Base-by-base conservation (phyloP, 1,284 basidiomycete species). In the Ustilago hordei region DNA sequence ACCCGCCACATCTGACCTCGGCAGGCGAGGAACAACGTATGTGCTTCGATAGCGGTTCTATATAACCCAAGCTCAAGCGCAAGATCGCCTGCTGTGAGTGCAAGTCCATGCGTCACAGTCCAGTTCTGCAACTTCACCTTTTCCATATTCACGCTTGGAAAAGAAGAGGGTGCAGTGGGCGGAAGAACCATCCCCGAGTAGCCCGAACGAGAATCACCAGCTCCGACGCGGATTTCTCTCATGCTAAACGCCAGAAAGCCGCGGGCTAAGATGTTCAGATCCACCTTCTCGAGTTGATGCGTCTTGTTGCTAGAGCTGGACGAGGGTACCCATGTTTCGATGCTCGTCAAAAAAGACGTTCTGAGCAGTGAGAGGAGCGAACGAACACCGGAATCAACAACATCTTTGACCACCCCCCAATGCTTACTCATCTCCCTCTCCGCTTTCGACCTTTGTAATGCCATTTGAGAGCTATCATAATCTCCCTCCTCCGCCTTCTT, bases 341-440 rank as follows among this genome's bases (percentile, higher is more conserved):
- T 53, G 1, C 17, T 3, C 31, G 45, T 1, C 0, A 38, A 11
- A 1, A 54, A 39, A 1, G 43, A 1, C 15, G n/a, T 23, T 0
- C 68, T 64, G 6, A 55, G 62, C 4, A 69, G 56, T 0, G 60
- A 48, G 3, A 69, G 58, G 1, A 77, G 57, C 1, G 58, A 60
- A 4, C 75, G 75, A 32, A 77, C 47, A 0, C 75, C 75, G 2
- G 55, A 47, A 34, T 77, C 75, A 11, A 77, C 60, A 15, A 72
- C 39, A 13, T 77, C 75, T 47, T 77, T 77, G 54, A 72, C 58
- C 17, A 66, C 59, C 9, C 75, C 69, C 75, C 74, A 76, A 41
- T 76, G 71, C 62, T 69, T 71, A 62, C 65, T 76, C 8, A 76
- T 41, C 32, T 76, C 69, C 4, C 74, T 57, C 15, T 76, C 74